Percentiles rank a stretch among this genome's conserved stretches.
These are phyloP conservation scores for Clarireedia hainanense DNA, from an alignment of 2,329 filamentous ascomycete genomes.

Conservation along the genomic window DNA sequence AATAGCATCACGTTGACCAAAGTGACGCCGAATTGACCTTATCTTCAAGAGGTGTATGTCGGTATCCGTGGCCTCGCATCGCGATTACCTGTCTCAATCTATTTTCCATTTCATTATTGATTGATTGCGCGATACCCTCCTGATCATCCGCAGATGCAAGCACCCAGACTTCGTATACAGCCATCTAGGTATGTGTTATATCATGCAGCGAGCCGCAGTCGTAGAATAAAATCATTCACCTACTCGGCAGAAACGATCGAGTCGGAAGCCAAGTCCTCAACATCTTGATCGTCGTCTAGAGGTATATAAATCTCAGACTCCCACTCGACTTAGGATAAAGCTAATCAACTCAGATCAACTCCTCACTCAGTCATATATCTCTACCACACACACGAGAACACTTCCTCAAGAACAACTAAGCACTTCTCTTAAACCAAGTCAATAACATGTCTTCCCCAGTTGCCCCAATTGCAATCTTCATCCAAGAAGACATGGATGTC, in stretches of 20 bases:
- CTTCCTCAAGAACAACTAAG: not conserved
- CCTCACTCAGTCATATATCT: not conserved
- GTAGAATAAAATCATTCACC: not conserved
- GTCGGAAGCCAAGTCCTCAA: not conserved
- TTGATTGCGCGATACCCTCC: not conserved
- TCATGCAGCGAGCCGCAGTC: not conserved
- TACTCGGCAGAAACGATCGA: not conserved
- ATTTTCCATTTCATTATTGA: not conserved
- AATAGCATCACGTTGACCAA: not conserved
- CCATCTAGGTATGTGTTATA: not conserved
- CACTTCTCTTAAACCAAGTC: not conserved
- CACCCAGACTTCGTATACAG: not conserved
- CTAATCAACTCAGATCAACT: not conserved
- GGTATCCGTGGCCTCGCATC: not conserved
- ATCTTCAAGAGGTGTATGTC: not conserved
- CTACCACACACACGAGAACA: not conserved
- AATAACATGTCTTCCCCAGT: conserved; percentile 1
- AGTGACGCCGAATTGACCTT: not conserved
- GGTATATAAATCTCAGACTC: conserved; percentile 1
- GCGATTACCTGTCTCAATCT: not conserved
- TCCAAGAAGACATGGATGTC: conserved; percentile 1
- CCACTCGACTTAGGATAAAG: not conserved
- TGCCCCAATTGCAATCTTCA: not conserved
- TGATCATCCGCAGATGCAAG: conserved; percentile 2
- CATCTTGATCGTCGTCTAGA: not conserved